Evolutionary conservation across 768 basidiomycete genomes (phyloP).

Genomic region (Daedaleopsis sinensis): DNA sequence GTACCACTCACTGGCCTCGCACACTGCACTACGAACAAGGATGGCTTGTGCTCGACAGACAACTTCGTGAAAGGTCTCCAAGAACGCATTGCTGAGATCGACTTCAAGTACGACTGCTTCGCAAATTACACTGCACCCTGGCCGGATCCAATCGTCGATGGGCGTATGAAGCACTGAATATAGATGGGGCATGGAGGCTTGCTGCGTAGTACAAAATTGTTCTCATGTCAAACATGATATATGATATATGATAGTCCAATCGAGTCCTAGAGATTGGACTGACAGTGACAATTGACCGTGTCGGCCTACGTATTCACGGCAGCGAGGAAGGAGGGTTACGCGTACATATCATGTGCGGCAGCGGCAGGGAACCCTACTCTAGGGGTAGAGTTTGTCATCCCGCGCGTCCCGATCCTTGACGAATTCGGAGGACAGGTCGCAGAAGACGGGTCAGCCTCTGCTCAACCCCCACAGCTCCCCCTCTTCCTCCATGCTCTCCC

Average conservation of each 20-base stretch:
- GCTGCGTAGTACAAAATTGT: neutral
- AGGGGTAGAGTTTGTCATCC: conserved; percentile 28
- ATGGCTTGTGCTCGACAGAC: conserved; percentile 46
- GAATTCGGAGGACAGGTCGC: conserved; percentile 12
- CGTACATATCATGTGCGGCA: conserved; percentile 10
- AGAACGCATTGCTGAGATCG: conserved; percentile 41
- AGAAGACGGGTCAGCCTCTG: conserved; percentile 7
- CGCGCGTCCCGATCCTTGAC: neutral
- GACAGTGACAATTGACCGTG: neutral
- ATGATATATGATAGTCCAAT: neutral
- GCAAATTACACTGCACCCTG: conserved; percentile 44
- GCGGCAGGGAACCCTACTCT: conserved; percentile 15
- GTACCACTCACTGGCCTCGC: conserved; percentile 47
- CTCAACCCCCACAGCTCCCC: conserved; percentile 18
- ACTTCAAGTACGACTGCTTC: conserved; percentile 46
- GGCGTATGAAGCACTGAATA: conserved; percentile 8
- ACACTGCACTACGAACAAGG: conserved; percentile 42
- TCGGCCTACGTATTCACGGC: neutral
- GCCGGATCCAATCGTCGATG: conserved; percentile 19
- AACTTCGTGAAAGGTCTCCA: conserved; percentile 42
- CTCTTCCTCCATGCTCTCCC: conserved; percentile 58
- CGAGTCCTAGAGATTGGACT: neutral
- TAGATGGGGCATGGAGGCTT: too few species aligned
- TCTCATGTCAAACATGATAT: neutral
- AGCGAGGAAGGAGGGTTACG: conserved; percentile 5